Evolutionary conservation across 768 basidiomycete genomes (phyloP).

Genomic region (Termitomyces sp.): DNA sequence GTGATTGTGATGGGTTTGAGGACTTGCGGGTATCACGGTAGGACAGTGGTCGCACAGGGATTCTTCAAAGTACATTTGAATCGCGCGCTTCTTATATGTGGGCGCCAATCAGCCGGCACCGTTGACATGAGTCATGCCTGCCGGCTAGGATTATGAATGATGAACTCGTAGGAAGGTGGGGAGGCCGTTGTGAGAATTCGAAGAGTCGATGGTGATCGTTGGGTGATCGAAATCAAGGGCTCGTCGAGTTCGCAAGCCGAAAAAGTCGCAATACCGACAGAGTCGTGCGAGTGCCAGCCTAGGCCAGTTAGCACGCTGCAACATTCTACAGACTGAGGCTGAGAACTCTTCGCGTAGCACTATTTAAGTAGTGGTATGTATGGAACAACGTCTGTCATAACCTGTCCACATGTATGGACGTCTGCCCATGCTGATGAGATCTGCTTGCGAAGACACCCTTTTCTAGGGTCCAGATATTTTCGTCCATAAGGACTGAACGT

Average conservation of each 20-base stretch:
- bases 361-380: too few relatives aligned
- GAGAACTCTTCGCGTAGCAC: not conserved
- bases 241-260: not conserved
- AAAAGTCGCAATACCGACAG: too few relatives aligned
- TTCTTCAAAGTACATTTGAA: not conserved
- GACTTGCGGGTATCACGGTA: not conserved
- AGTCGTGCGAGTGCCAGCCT: too few relatives aligned
- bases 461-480: not conserved
- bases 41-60: not conserved
- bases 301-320: too few relatives aligned
- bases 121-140: slow-evolving; percentile 1
- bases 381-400: not conserved
- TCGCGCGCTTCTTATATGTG: not conserved
- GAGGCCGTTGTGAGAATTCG: not conserved
- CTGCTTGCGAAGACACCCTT: not conserved
- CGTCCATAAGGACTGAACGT: not conserved
- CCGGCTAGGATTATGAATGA: not conserved
- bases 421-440: not conserved
- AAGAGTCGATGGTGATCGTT: too few relatives aligned
- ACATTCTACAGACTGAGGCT: not conserved
- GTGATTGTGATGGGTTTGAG: not conserved
- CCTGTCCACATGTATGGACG: not conserved
- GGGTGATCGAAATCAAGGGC: too few relatives aligned
- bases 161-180: not conserved
- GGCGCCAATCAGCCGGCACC: not conserved